A percentile compares a stretch with the other conserved stretches of the same genome.
These are phyloP conservation scores for Tetrapisispora nanseiensis DNA, from an alignment of 805 yeast species.

Conservation along the genomic window DNA sequence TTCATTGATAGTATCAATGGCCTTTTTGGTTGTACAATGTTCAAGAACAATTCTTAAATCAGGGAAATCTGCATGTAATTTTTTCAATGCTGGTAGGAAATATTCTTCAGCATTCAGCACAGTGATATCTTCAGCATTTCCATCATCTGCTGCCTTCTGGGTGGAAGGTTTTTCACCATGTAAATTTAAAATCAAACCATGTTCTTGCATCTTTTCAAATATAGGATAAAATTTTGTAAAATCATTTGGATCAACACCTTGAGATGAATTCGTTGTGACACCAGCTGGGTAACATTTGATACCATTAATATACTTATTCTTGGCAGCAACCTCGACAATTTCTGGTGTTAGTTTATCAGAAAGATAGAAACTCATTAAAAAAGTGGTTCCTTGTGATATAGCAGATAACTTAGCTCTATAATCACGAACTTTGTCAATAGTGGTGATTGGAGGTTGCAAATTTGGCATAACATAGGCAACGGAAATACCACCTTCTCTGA, in stretches of 20 bases:
- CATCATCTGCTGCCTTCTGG: constrained; percentile 33
- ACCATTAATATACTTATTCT: constrained; percentile 61
- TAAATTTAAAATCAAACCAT: constrained; percentile 68
- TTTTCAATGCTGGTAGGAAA: constrained; percentile 79
- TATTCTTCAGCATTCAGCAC: constrained; percentile 90
- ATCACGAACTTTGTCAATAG: constrained; percentile 56
- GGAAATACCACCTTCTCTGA: constrained; percentile 81
- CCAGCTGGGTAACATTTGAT: constrained; percentile 98
- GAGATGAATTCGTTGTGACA: constrained; percentile 90
- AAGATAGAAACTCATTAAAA: constrained; percentile 83
- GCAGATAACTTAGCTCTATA: constrained; percentile 57
- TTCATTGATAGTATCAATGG: constrained; percentile 63
- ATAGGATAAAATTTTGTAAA: constrained; percentile 82
- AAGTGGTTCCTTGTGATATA: constrained; percentile 74
- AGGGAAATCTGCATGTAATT: constrained; percentile 77
- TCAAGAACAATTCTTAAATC: constrained; percentile 77
- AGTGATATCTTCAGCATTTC: constrained; percentile 57
- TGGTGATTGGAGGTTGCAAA: constrained; percentile 82
- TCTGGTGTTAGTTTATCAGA: constrained; percentile 77
- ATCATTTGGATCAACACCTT: constrained; percentile 90
- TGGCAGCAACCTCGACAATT: constrained; percentile 68
- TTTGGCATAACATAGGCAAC: constrained; percentile 96
- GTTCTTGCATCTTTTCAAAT: constrained; percentile 77
- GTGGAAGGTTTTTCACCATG: constrained; percentile 86
- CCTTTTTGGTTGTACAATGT: constrained; percentile 89